Conservation (phyloP, 768 basidiomycete genomes). For the Tephrocybe sp. region DNA sequence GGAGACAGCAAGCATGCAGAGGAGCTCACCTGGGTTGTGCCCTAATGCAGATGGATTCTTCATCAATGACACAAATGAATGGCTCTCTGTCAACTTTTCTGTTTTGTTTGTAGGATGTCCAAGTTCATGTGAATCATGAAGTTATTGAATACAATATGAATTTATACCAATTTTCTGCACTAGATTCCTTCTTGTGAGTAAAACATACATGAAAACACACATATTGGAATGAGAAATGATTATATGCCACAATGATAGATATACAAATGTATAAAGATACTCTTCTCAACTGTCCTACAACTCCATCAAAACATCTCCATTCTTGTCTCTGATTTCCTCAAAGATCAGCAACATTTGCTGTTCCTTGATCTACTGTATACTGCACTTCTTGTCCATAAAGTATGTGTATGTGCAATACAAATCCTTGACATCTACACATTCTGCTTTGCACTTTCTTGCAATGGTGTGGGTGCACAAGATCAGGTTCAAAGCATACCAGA, state of each 20-base stretch:
- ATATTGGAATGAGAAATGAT: background rate
- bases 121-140: too few relatives aligned
- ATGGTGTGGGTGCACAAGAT: conserved; percentile 91
- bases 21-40: conserved; percentile 59
- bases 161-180: too few relatives aligned
- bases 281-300: background rate
- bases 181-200: too few relatives aligned
- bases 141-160: too few relatives aligned
- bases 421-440: conserved; percentile 83
- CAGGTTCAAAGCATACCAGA: conserved; percentile 92
- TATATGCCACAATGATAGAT: conserved; percentile 9
- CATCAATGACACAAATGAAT: conserved; percentile 65
- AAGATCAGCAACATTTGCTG: conserved; percentile 75
- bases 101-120: too few relatives aligned
- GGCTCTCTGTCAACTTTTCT: conserved; percentile 50
- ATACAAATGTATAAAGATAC: background rate
- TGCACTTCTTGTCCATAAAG: conserved; percentile 92
- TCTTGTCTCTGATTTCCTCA: conserved; percentile 55
- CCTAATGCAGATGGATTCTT: conserved; percentile 40
- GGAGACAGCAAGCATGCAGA: too few relatives aligned
- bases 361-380: conserved; percentile 89
- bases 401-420: conserved; percentile 81
- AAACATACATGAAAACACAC: too few relatives aligned
- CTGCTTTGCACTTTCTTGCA: conserved; percentile 79
- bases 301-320: conserved; percentile 35